Conservation (phyloP, 176 grass and related monocot genomes). For the Paspalum notatum region DNA sequence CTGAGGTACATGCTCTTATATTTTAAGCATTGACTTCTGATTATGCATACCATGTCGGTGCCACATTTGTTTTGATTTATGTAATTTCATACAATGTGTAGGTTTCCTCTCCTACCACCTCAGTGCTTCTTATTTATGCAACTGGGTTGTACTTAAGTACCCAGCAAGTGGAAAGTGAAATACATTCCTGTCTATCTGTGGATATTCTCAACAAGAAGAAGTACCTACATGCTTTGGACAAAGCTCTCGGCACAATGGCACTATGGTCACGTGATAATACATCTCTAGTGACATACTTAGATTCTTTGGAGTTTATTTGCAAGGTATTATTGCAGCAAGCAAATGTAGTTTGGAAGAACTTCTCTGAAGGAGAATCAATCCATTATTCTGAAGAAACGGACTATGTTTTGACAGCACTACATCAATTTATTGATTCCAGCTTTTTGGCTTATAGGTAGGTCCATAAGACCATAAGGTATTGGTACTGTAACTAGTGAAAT, state of each 20-base stretch:
- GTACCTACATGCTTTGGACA: conserved; percentile 44
- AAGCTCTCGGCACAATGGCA: conserved; percentile 46
- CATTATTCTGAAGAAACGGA: conserved; percentile 41
- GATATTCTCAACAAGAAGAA: conserved; percentile 44
- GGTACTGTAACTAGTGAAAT: conserved; percentile 1
- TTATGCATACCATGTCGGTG: conserved; percentile 26
- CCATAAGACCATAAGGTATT: conserved; percentile 25
- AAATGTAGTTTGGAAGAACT: conserved; percentile 54
- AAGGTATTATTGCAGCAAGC: conserved; percentile 59
- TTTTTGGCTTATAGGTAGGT: conserved; percentile 61
- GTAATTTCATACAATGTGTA: conserved; percentile 39
- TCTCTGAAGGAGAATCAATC: conserved; percentile 50
- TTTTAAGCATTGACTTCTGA: conserved; percentile 20
- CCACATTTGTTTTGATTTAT: conserved; percentile 31
- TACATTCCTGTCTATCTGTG: conserved; percentile 16
- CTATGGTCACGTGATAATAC: conserved; percentile 36
- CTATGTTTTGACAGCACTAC: conserved; percentile 44
- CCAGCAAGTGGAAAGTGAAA: conserved; percentile 48
- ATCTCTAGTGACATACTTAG: conserved; percentile 63
- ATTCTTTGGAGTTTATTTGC: conserved; percentile 75
- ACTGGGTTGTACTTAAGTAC: conserved; percentile 54
- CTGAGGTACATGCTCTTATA: conserved; percentile 63
- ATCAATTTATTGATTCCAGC: conserved; percentile 66
- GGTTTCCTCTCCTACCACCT: conserved; percentile 53
- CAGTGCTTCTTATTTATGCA: conserved; percentile 71